Evolutionary conservation across 306 rosid species (phyloP).

Genomic region (cucumber (Cucumis sativus)): Cucumber_9930_V3 NC_026660.2:5573501-5574000

Average conservation of each 20-base stretch:
- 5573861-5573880: conserved; percentile 4
- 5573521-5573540: not conserved
- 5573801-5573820: not conserved
- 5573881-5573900: not conserved
- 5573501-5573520: not conserved
- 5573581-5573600: not conserved
- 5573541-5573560: not conserved
- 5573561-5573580: not conserved
- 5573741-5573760: not conserved
- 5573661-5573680: not conserved
- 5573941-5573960: not conserved
- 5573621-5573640: not conserved
- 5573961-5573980: not conserved
- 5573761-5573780: not conserved
- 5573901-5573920: not conserved
- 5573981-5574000: not conserved
- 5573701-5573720: not conserved
- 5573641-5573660: not conserved
- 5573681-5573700: not conserved
- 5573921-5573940: not conserved
- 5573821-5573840: not conserved
- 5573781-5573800: not conserved
- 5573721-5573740: not conserved
- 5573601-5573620: not conserved
- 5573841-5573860: not conserved